Evolutionary conservation across 805 yeast genomes (phyloP), one percentile per base, ranked within the genome.

Genomic region (Barnettozyma vustinii): DNA sequence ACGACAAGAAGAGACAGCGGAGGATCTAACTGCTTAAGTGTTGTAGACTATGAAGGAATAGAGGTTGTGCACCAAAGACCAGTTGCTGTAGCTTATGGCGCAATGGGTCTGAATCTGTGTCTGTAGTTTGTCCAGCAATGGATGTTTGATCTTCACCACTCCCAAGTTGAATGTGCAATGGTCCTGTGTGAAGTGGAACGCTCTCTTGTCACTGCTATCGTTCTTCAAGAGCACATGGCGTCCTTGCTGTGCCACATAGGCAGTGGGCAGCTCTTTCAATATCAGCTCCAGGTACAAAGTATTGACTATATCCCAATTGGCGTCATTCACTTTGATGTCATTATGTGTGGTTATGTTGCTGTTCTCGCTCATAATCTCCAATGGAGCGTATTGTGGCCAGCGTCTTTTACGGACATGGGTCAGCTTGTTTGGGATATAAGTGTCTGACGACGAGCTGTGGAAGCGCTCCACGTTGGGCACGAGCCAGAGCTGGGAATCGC

Each of bases 1-100:
- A 65, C 54, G 78, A 74, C 61, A 74, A 67, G 52, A 65, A 58
- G 46, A 42, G 44, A 27, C 37, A 44, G 45, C 27, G 46, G 16
- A n/a, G 20, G 8, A 35, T 35, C 20, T 43, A 23, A 23, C 10
- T 37, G 19, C 4, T 25, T 18, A 40, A 5, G 33, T 42, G n/a
- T 44, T 40, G n/a, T 41, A 44, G 30, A 18, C 4, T 13, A 41
- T 44, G 30, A 44, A 48, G n/a, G 41, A 39, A 3, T 40, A 32
- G 19, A 44, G 32, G 26, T 35, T 18, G 5, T 27, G 40, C 3
- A 40, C 18, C 9, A 36, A n/a, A 23, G 18, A 20, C 26, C 19
- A 30, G 20, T 27, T 10, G 16, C 25, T 47, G 35, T 21, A 37
- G 20, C 44, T 26, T 9, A 42, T 36, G 5, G 15, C 10, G 13